A percentile compares a stretch with the other conserved stretches of the same genome.
These are phyloP conservation scores for Termitomyces sp. DNA, from an alignment of 768 basidiomycete genomes.

Conservation along the genomic window DNA sequence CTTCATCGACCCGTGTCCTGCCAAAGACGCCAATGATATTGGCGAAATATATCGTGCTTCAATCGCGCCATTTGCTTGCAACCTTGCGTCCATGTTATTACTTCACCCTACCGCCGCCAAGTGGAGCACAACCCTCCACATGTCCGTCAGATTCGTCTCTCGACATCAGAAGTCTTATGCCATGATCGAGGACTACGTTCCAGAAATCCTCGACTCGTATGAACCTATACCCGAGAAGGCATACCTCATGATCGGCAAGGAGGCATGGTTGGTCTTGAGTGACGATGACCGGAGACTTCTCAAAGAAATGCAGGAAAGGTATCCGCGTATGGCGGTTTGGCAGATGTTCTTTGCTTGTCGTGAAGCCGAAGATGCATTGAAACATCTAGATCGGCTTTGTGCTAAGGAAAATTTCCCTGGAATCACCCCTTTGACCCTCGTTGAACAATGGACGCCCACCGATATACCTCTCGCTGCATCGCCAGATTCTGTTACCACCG, in stretches of 20 bases:
- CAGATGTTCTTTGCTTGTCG: slow-evolving; percentile 3
- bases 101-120: background rate
- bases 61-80: background rate
- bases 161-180: background rate
- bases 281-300: background rate
- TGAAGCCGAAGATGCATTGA: slow-evolving; percentile 2
- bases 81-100: slow-evolving; percentile 3
- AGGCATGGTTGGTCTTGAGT: background rate
- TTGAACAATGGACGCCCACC: background rate
- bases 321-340: slow-evolving; percentile 1
- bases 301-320: background rate
- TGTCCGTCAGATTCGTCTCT: background rate
- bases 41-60: background rate
- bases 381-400: background rate
- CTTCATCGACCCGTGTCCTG: background rate
- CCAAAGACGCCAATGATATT: background rate
- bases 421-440: background rate
- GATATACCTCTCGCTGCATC: background rate
- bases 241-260: background rate
- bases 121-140: background rate
- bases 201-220: background rate
- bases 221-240: background rate
- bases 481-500: background rate
- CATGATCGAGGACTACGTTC: background rate
- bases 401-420: background rate